Evolutionary conservation across 495 filamentous ascomycete species (phyloP), one percentile per base, ranked within the genome.

Genomic region (Gamarada debralockiae): DNA sequence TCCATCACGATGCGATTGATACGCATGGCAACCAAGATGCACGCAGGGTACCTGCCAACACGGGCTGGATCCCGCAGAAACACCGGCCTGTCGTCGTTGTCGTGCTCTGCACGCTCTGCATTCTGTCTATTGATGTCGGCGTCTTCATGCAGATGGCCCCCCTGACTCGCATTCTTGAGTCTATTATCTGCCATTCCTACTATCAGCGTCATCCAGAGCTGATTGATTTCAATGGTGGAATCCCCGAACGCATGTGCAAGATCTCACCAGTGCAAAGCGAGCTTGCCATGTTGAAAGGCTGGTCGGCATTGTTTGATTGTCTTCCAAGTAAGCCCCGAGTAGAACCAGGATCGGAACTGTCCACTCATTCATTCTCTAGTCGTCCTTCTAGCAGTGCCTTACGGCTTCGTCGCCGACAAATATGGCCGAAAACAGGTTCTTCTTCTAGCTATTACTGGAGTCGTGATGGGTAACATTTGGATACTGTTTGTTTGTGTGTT

Each of bases 401-500:
- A 42, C 33, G 48, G 48, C 12, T 7, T 23, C 24, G 15, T 40
- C 12, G 34, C 45, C 15, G 45, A 48, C 20, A 48, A 21, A 20
- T 31, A 48, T 33, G 48, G 48, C 14, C 22, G 48, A 34, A 51
- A 41, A 18, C 12, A 27, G 14, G 48, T 51, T 5, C 15, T 51
- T 2, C 10, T 51, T 17, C 20, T 43, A 23, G 17, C 1, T 25
- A 5, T 5, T 5, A 17, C 14, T 14, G 48, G 48, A 5, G 24
- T 51, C 22, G 3, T 41, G 6, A 18, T 51, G 3, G 23, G 31
- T 17, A 1, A n/a, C 12, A 18, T 18, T 18, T 42, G 39, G 39
- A 42, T 20, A 15, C 3, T 1, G 20, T 22, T 42, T 22, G 10
- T 42, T 42, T 2, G 39, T 42, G 20, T n/a, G 39, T 3, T 10